These are phyloP conservation scores for Galerina marginata DNA, from an alignment of 768 basidiomycete species.

Conservation along the genomic window DNA sequence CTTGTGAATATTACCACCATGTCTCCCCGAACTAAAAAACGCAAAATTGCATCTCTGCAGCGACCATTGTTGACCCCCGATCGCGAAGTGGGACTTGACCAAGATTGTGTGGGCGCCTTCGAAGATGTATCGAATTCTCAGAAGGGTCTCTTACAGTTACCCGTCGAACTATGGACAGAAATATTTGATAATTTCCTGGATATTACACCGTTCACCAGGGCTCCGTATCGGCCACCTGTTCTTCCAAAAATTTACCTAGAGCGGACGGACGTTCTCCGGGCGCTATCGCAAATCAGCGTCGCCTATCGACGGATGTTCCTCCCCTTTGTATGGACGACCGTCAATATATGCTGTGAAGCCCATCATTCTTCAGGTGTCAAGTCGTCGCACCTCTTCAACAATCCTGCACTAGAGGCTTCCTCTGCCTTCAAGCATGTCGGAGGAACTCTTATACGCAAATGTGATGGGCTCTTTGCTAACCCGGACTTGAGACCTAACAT, in stretches of 20 bases:
- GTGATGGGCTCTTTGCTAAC: slow-evolving; percentile 17
- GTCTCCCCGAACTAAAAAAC: slow-evolving; percentile 3
- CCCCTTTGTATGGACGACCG: slow-evolving; percentile 18
- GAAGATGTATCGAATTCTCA: slow-evolving; percentile 17
- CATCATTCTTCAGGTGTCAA: background rate
- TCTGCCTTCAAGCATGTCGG: slow-evolving; percentile 14
- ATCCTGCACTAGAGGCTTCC: no score
- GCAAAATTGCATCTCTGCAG: background rate
- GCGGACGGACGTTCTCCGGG: slow-evolving; percentile 15
- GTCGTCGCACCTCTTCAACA: no score
- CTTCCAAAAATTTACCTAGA: slow-evolving; percentile 15
- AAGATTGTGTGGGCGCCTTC: background rate
- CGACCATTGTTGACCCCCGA: background rate
- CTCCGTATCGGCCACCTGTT: slow-evolving; percentile 12
- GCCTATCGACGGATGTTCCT: slow-evolving; percentile 19
- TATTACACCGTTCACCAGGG: slow-evolving; percentile 9
- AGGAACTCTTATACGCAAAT: slow-evolving; percentile 16
- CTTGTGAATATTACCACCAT: background rate
- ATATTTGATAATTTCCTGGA: slow-evolving; percentile 10
- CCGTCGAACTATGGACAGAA: slow-evolving; percentile 15
- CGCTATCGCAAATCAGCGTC: slow-evolving; percentile 19
- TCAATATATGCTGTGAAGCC: slow-evolving; percentile 10
- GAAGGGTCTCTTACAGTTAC: slow-evolving; percentile 15
- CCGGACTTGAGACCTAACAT: slow-evolving; percentile 14
- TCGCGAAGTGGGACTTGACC: no score